These are phyloP conservation scores for Botrytis pseudocinerea DNA, from an alignment of 2,329 filamentous ascomycete genomes.

Conservation along the genomic window DNA sequence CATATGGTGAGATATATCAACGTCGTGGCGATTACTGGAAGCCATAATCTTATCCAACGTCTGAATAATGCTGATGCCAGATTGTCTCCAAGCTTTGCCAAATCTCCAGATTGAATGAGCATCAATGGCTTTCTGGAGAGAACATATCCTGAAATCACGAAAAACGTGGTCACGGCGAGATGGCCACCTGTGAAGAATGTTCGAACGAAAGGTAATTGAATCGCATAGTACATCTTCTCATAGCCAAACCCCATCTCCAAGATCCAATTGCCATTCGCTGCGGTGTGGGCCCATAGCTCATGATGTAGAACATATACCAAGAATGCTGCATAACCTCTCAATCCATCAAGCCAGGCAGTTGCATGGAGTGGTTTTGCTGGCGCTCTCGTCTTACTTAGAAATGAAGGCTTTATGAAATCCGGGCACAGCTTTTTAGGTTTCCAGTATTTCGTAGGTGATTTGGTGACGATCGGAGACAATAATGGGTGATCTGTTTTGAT, in stretches of 20 bases:
- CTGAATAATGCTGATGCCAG: conserved; percentile 51
- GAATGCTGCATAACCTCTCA: conserved; percentile 51
- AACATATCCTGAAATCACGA: conserved; percentile 51
- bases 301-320: conserved; percentile 51
- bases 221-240: conserved; percentile 41
- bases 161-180: conserved; percentile 55
- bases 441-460: not conserved
- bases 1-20: conserved; percentile 41
- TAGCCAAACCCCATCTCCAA: conserved; percentile 39
- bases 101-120: conserved; percentile 44
- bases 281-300: conserved; percentile 41
- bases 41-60: conserved; percentile 49
- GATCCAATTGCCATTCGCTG: conserved; percentile 23
- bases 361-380: conserved; percentile 21
- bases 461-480: not conserved
- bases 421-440: conserved; percentile 18
- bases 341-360: conserved; percentile 46
- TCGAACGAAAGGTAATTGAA: conserved; percentile 57
- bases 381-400: conserved; percentile 15
- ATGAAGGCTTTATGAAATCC: conserved; percentile 23
- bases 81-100: conserved; percentile 43
- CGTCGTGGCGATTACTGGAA: conserved; percentile 48
- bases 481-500: conserved; percentile 18
- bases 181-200: conserved; percentile 62
- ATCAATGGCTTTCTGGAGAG: conserved; percentile 48